Conservation (phyloP, 345 rosid genomes). For the Boechera stricta region DNA sequence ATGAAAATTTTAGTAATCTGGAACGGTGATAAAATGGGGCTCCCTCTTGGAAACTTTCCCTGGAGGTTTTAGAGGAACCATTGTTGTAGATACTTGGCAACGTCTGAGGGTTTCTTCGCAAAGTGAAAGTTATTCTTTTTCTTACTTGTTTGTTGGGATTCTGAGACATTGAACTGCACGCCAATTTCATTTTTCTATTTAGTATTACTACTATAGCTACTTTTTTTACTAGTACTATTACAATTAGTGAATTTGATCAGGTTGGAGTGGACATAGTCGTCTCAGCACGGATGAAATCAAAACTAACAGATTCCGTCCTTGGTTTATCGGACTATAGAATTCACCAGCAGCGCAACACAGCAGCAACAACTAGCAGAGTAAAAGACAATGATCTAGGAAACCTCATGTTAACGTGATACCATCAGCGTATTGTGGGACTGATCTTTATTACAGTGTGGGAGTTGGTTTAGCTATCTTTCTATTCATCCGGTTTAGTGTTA, state of each 20-base stretch:
- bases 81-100: slow-evolving; percentile 46
- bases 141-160: neutral
- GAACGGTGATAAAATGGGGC: slow-evolving; percentile 43
- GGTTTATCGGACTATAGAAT: neutral
- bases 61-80: slow-evolving; percentile 48
- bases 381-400: neutral
- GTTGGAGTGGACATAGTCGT: neutral
- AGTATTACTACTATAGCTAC: neutral
- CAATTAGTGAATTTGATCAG: slow-evolving; percentile 14
- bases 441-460: neutral
- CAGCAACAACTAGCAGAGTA: neutral
- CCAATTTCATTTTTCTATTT: neutral
- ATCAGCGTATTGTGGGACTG: neutral
- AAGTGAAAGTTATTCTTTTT: neutral
- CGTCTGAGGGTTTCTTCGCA: slow-evolving; percentile 40
- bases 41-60: slow-evolving; percentile 40
- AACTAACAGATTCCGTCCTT: neutral
- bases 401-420: neutral
- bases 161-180: neutral
- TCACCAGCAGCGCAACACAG: neutral
- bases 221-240: neutral
- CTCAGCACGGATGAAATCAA: neutral
- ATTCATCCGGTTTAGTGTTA: neutral
- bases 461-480: neutral
- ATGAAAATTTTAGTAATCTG: slow-evolving; percentile 48